phyloP scores from a whole-genome alignment of 2,329 filamentous ascomycete genomes.

The Diplodia scrobiculata region DNA sequence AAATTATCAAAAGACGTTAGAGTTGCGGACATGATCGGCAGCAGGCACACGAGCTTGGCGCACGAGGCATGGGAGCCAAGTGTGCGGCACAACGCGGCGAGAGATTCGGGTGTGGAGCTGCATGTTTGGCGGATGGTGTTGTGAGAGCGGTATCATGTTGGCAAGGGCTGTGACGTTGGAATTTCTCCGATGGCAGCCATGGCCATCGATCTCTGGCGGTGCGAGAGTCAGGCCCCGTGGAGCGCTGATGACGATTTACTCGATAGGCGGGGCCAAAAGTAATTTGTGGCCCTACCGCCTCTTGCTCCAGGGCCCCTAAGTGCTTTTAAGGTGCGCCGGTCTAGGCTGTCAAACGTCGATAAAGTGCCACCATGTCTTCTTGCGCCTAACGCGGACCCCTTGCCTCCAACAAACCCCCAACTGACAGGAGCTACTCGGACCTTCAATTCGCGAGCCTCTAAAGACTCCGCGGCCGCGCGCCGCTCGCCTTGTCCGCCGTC shows the following conservation, averaged over 20 bases:
- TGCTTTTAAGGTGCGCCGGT: slow-evolving; percentile 11
- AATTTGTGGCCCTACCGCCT: slow-evolving; percentile 22
- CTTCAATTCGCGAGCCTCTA: slow-evolving; percentile 12
- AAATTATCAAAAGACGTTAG: slow-evolving; percentile 14
- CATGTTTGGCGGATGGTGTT: neutral
- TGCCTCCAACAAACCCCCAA: slow-evolving; percentile 16
- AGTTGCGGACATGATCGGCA: slow-evolving; percentile 14
- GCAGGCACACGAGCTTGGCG: slow-evolving; percentile 13
- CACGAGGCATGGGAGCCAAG: slow-evolving; percentile 16
- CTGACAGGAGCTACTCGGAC: neutral
- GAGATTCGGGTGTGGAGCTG: slow-evolving; percentile 13
- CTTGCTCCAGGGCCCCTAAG: slow-evolving; percentile 13
- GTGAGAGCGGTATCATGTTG: slow-evolving; percentile 13
- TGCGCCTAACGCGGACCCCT: slow-evolving; percentile 25
- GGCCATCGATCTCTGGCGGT: slow-evolving; percentile 20
- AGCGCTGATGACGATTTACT: slow-evolving; percentile 15
- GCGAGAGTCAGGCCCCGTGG: slow-evolving; percentile 22
- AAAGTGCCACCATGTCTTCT: slow-evolving; percentile 27
- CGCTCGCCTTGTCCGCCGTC: slow-evolving; percentile 12
- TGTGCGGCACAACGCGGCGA: slow-evolving; percentile 2
- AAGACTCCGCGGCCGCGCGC: slow-evolving; percentile 28
- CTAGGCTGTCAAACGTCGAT: slow-evolving; percentile 10
- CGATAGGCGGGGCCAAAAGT: slow-evolving; percentile 11
- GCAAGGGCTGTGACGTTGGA: neutral
- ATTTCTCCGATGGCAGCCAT: slow-evolving; percentile 5